phyloP scores from a whole-genome alignment of 805 yeast genomes.

The Spathaspora boniae region DNA sequence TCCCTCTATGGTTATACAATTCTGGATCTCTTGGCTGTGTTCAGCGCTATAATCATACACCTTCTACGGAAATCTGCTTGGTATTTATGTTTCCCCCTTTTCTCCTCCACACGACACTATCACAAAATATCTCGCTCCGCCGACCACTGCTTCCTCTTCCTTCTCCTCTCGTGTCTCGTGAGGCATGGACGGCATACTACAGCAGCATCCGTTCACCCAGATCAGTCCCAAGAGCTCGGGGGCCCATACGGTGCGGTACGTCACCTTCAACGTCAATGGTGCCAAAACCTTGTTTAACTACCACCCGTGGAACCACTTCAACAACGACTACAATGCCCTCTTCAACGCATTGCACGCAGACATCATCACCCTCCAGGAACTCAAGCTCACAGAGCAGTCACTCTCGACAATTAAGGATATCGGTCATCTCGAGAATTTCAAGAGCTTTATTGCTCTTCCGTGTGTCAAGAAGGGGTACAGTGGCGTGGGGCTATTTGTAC shows the following conservation, averaged over 20 bases:
- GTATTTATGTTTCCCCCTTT: no score
- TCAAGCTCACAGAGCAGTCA: slow-evolving; percentile 48
- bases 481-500: slow-evolving; percentile 84
- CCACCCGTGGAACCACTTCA: slow-evolving; percentile 70
- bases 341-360: slow-evolving; percentile 64
- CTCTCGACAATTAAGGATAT: slow-evolving; percentile 35
- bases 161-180: not conserved
- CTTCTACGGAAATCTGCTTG: no score
- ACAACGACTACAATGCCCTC: slow-evolving; percentile 37
- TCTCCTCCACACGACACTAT: no score
- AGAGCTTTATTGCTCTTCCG: slow-evolving; percentile 70
- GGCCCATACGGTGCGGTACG: slow-evolving; percentile 35
- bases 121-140: no score
- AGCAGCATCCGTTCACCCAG: slow-evolving; percentile 12
- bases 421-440: slow-evolving; percentile 54
- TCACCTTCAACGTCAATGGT: slow-evolving; percentile 86
- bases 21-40: no score
- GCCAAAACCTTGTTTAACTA: slow-evolving; percentile 74
- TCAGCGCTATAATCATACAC: no score
- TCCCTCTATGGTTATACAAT: no score
- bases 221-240: slow-evolving; percentile 6
- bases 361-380: slow-evolving; percentile 81
- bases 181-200: slow-evolving; percentile 1
- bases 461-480: slow-evolving; percentile 73
- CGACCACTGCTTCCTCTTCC: no score